A percentile compares a stretch with the other conserved stretches of the same genome.
These are phyloP conservation scores for Garcia nutans DNA, from an alignment of 345 rosid genomes.

Conservation along the genomic window DNA sequence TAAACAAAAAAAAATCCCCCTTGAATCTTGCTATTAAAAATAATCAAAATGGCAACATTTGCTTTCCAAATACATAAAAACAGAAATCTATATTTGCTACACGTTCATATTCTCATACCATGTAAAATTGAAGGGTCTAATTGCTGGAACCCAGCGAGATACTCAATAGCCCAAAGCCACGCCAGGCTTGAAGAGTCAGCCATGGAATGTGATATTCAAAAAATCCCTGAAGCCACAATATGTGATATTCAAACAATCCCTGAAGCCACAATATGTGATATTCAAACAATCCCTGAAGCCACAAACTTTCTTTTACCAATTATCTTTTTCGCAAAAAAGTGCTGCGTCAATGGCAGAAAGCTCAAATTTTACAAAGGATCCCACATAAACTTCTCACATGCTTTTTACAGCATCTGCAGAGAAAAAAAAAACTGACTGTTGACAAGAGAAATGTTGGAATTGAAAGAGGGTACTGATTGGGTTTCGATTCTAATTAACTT, in stretches of 20 bases:
- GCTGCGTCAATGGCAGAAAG: not conserved
- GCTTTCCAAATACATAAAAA: not conserved
- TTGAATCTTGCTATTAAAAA: not conserved
- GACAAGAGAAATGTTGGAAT: not conserved
- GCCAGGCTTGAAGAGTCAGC: conserved; percentile 22
- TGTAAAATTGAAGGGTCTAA: conserved; percentile 38
- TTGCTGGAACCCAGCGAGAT: conserved; percentile 39
- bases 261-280: too few species aligned
- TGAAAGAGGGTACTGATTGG: not conserved
- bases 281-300: not conserved
- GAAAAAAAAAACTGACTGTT: not conserved
- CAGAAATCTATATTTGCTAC: not conserved
- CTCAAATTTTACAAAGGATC: not conserved
- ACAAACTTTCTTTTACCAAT: not conserved
- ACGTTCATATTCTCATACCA: conserved; percentile 26
- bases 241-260: not conserved
- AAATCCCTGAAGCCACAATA: not conserved
- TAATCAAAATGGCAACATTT: not conserved
- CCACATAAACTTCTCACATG: not conserved
- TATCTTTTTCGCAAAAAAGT: not conserved
- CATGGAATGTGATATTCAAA: conserved; percentile 3
- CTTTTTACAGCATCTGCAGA: not conserved
- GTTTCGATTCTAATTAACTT: too few species aligned
- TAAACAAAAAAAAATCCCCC: not conserved
- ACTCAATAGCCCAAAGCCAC: conserved; percentile 64